Base-by-base conservation (phyloP, 257 asterid species). In the Mitragyna speciosa region DNA sequence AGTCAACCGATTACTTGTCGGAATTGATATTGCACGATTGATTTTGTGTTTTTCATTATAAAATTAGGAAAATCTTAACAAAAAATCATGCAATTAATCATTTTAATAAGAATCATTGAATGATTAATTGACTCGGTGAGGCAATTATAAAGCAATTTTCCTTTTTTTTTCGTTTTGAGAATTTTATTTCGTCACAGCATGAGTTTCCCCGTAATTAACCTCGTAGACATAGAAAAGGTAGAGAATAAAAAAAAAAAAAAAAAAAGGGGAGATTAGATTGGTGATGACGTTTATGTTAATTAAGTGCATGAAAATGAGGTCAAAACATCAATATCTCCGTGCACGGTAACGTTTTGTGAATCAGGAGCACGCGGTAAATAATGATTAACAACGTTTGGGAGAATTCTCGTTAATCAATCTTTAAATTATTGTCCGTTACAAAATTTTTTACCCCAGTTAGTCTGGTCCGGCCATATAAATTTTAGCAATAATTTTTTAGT, bases 271-370 rank as follows among this genome's bases (percentile, higher is more conserved):
- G 12, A 67, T 49, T 43, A 76, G 14, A 47, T 17, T 31, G 3
- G 30, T 24, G n/a, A 19, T 20, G 72, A 80, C 67, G 10, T 54
- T 30, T 12, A 36, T 49, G 17, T 48, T 26, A 56, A 12, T 2
- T 47, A 45, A 45, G 11, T 54, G 0, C 59, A 36, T 30, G 41
- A 67, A 72, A 73, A 73, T 33, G 22, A 59, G 75, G 73, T 66
- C 63, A 79, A 77, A 82, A 77, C 81, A 70, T 81, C 72, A 80
- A 22, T 5, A 52, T 83, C 83, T 76, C 84, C 89, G 83, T 83
- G 87, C 86, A 87, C 86, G 86, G 74, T 78, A 87, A 85, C 87
- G 72, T 78, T 70, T 26, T 20, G 39, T 51, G 52, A 24, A 30
- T 61, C 41, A 71, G 41, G 19, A 69, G n/a, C 5, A 61, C 17